These are phyloP conservation scores for Ascochyta fabae DNA, from an alignment of 2,329 filamentous ascomycete species.

Conservation along the genomic window DNA sequence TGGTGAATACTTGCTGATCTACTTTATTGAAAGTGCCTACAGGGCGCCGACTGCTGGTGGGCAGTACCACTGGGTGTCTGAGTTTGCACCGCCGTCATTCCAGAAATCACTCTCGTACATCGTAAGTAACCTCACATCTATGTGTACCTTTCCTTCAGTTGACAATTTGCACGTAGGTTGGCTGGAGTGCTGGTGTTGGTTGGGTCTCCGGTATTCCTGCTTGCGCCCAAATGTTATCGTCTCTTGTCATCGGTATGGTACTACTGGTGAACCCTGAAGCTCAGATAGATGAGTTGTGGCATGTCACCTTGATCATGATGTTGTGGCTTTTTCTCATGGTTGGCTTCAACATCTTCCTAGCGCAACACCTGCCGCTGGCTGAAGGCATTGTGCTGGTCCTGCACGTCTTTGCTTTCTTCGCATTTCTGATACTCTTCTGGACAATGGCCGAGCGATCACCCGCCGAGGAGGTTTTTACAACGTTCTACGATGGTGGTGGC, in stretches of 20 bases:
- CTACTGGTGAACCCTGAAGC: slow-evolving; percentile 51
- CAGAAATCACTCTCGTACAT: slow-evolving; percentile 27
- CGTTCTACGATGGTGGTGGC: slow-evolving; percentile 54
- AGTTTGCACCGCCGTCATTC: slow-evolving; percentile 43
- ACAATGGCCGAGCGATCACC: slow-evolving; percentile 40
- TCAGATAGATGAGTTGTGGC: slow-evolving; percentile 43
- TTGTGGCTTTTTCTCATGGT: slow-evolving; percentile 40
- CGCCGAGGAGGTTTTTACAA: slow-evolving; percentile 51
- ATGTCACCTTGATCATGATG: slow-evolving; percentile 49
- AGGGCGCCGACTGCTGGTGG: slow-evolving; percentile 30
- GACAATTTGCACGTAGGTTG: slow-evolving; percentile 9
- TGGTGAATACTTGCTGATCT: too few species aligned
- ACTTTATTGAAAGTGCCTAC: neutral
- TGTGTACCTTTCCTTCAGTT: too few species aligned
- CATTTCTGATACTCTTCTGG: slow-evolving; percentile 50
- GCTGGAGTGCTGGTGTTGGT: slow-evolving; percentile 27
- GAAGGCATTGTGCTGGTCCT: slow-evolving; percentile 55
- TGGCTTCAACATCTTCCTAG: slow-evolving; percentile 53
- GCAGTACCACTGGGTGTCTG: slow-evolving; percentile 27
- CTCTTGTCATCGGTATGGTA: slow-evolving; percentile 34
- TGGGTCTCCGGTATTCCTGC: slow-evolving; percentile 39
- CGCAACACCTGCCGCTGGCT: slow-evolving; percentile 51
- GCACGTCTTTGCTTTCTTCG: slow-evolving; percentile 58
- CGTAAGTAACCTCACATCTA: slow-evolving; percentile 7
- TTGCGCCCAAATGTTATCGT: slow-evolving; percentile 31